phyloP scores from a whole-genome alignment of 1,284 basidiomycete species.

The Vanrija sp. region DNA sequence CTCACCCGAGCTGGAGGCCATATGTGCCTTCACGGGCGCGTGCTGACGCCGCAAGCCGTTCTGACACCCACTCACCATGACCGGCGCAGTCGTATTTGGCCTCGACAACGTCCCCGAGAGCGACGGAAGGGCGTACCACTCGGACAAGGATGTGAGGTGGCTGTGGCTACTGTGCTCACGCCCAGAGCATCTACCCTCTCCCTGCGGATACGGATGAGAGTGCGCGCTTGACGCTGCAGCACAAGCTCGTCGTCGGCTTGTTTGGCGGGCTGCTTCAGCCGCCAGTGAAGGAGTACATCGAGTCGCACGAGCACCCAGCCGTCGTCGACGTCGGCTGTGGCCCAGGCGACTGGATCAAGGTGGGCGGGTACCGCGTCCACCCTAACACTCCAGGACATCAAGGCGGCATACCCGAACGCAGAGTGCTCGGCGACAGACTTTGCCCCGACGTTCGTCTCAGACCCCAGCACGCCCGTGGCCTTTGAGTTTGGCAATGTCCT shows the following conservation, averaged over 20 bases:
- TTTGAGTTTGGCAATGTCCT: slow-evolving; percentile 2
- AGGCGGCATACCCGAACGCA: neutral
- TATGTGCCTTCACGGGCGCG: no score
- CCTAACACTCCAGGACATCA: neutral
- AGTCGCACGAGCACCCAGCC: no score
- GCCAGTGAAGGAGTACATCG: neutral
- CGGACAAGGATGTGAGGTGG: no score
- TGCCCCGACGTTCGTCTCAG: neutral
- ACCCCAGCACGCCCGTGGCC: neutral
- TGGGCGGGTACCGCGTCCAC: no score
- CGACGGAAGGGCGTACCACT: no score
- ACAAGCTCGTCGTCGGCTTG: neutral
- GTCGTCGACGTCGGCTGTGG: slow-evolving; percentile 3
- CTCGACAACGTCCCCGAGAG: no score
- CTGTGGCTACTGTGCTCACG: no score
- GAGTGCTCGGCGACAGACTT: neutral
- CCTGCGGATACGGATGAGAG: neutral
- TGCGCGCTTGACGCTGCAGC: neutral
- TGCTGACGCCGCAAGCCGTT: no score
- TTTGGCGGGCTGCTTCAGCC: neutral
- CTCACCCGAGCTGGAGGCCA: no score
- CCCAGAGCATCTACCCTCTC: slow-evolving; percentile 1
- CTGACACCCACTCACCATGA: no score
- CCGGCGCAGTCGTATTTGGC: no score
- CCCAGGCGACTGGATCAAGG: slow-evolving; percentile 1